Evolutionary conservation across 805 yeast species (phyloP), one percentile per base, ranked within the genome.

Genomic region (Candida vartiovaarae): DNA sequence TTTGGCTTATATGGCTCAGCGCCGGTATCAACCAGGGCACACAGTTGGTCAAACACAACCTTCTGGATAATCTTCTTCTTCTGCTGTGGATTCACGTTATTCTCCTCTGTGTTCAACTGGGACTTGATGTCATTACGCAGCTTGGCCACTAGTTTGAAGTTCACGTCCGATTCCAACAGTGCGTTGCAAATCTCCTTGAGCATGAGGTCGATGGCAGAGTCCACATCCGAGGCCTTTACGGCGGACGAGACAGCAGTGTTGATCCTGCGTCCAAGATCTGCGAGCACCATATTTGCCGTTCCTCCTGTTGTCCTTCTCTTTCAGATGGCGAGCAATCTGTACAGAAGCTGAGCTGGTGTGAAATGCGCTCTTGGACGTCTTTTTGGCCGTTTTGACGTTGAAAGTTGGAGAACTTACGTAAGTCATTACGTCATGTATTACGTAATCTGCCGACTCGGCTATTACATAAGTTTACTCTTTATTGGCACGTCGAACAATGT

Each of bases 41-140:
- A 85, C 36, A 93, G 73, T 66, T 93, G 97, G 60, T 93, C 99
- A 65, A 84, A 93, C 36, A 93, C 95, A 15, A 95, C 84, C 63
- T 91, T 91, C 60, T 93, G 98, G 32, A 84, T 71, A 15, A 89
- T 62, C 59, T 84, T 81, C 64, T 86, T 87, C 54, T 87, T 83
- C 62, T 87, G 88, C 11, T 67, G 70, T 23, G 23, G 46, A 43
- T 20, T 72, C 70, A 33, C 76, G 70, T 33, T 15, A 35, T 72
- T 69, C n/a, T 76, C 76, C 10, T 71, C 71, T 28, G 67, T 67
- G 43, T 75, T 72, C 40, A 87, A 71, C 34, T 74, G 76, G 34
- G 67, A 58, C 56, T 78, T 80, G 53, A 91, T 75, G 53, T 83
- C 80, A 52, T 77, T 83, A 59, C 96, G 76, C 48, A 91, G 67